Evolutionary conservation across 1,139 yeast species (phyloP).

Genomic region (Hemisphaericaspora xylofermentans): DNA sequence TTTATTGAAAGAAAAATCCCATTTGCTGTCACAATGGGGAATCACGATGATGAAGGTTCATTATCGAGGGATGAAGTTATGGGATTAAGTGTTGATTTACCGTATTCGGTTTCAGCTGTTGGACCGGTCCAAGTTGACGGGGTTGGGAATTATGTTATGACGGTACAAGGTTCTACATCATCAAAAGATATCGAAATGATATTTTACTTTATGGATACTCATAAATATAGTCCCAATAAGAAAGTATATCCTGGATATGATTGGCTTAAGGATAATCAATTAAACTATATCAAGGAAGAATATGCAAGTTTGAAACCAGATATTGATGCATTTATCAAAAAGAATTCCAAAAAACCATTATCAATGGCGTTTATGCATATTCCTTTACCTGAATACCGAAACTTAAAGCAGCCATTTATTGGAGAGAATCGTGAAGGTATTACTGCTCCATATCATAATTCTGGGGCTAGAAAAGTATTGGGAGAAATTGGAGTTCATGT

Average conservation of each 20-base stretch:
- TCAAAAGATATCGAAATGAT: slow-evolving; percentile 50
- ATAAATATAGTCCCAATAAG: slow-evolving; percentile 63
- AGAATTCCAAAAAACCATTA: slow-evolving; percentile 37
- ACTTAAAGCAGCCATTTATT: slow-evolving; percentile 42
- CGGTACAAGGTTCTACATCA: slow-evolving; percentile 44
- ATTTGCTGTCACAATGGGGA: slow-evolving; percentile 62
- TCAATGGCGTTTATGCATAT: slow-evolving; percentile 93
- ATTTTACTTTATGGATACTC: slow-evolving; percentile 80
- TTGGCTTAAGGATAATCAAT: slow-evolving; percentile 76
- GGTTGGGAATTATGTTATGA: slow-evolving; percentile 70
- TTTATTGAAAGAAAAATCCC: slow-evolving; percentile 68
- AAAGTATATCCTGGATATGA: slow-evolving; percentile 79
- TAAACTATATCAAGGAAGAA: slow-evolving; percentile 54
- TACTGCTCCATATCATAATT: slow-evolving; percentile 72
- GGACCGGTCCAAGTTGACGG: slow-evolving; percentile 75
- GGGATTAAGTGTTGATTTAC: slow-evolving; percentile 53
- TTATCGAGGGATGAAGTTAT: slow-evolving; percentile 61
- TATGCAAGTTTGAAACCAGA: slow-evolving; percentile 30
- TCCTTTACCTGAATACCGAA: slow-evolving; percentile 80
- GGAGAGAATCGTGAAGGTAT: slow-evolving; percentile 71
- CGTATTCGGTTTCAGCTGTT: slow-evolving; percentile 59
- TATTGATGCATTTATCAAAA: slow-evolving; percentile 26
- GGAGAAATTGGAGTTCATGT: slow-evolving; percentile 67
- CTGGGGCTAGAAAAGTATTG: slow-evolving; percentile 61
- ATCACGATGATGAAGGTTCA: slow-evolving; percentile 80